Evolutionary conservation across 257 asterid genomes (phyloP), one percentile per base, ranked within the genome.

Genomic region (Osmanthus fragrans): DNA sequence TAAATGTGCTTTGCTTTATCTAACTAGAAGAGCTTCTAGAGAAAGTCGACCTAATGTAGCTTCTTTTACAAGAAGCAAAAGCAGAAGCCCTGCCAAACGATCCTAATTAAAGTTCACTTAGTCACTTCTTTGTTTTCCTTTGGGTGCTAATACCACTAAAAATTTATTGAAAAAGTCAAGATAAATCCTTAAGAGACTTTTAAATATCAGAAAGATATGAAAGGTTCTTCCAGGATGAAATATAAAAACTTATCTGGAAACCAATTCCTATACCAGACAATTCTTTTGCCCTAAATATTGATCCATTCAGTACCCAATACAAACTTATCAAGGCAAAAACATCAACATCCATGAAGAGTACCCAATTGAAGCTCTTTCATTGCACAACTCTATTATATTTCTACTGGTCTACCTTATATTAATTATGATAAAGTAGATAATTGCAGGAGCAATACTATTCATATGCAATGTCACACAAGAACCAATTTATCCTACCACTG

Each of bases 401-500:
- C 13, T n/a, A 58, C 29, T 23, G 15, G 66, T 21, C 32, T 58
- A n/a, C 30, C 32, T 58, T 30, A 58, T 23, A 58, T 4, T 21
- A 63, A 63, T 63, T 25, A 63, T n/a, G 30, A 63, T 63, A 63
- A 23, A 25, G 32, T 25, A 27, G 69, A 12, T 11, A 63, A 39
- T 37, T 29, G 49, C 36, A 73, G 78, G 70, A 8, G 30, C 33
- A 60, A 21, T 2, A 9, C 33, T 21, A 25, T 56, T 29, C 51
- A 33, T 2, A 39, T 27, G 47, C 73, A 51, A 78, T 47, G 51
- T 7, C 82, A 74, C 76, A 69, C 39, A 16, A 37, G 51, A 73
- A 36, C 19, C 64, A 66, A 13, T 11, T 49, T 42, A 47, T 39
- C 34, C 78, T 51, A 42, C 33, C 2, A 11, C 63, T 10, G 56